These are phyloP conservation scores for Leptosphaerulina australis DNA, from an alignment of 2,329 filamentous ascomycete species.

Conservation along the genomic window DNA sequence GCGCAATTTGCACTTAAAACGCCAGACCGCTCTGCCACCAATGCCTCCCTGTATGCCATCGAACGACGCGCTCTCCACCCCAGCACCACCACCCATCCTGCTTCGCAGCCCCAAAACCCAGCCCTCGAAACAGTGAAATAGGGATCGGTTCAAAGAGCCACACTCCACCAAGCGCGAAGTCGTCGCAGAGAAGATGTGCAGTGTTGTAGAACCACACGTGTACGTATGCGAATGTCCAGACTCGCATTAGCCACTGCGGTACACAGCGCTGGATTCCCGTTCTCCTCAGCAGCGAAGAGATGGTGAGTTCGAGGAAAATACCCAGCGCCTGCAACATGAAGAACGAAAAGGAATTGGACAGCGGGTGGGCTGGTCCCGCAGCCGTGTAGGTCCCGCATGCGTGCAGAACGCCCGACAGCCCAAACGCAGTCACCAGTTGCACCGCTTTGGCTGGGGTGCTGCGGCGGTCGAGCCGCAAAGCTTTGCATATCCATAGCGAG, in stretches of 20 bases:
- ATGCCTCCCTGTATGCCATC: slow-evolving; percentile 63
- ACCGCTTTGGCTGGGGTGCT: slow-evolving; percentile 48
- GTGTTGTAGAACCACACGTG: slow-evolving; percentile 72
- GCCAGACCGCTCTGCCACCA: slow-evolving; percentile 69
- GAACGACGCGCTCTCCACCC: slow-evolving; percentile 59
- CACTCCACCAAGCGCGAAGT: slow-evolving; percentile 73
- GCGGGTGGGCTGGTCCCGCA: slow-evolving; percentile 58
- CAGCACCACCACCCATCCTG: slow-evolving; percentile 73
- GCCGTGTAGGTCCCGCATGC: slow-evolving; percentile 71
- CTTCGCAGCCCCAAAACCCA: slow-evolving; percentile 65
- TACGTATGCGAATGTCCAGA: slow-evolving; percentile 67
- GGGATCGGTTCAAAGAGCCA: slow-evolving; percentile 87
- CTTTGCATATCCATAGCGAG: slow-evolving; percentile 53
- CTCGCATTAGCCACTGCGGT: slow-evolving; percentile 57
- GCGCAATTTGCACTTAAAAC: no score
- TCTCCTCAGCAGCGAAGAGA: slow-evolving; percentile 35
- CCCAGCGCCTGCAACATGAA: slow-evolving; percentile 74
- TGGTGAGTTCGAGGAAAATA: slow-evolving; percentile 61
- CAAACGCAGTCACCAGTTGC: slow-evolving; percentile 63
- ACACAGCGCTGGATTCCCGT: slow-evolving; percentile 44
- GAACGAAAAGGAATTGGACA: slow-evolving; percentile 64
- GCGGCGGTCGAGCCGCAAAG: slow-evolving; percentile 36
- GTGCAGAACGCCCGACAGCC: slow-evolving; percentile 72
- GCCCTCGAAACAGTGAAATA: slow-evolving; percentile 68
- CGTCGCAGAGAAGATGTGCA: slow-evolving; percentile 70